Base-by-base conservation (phyloP, 1,139 yeast genomes). In the Magnusiomyces sp. region DNA sequence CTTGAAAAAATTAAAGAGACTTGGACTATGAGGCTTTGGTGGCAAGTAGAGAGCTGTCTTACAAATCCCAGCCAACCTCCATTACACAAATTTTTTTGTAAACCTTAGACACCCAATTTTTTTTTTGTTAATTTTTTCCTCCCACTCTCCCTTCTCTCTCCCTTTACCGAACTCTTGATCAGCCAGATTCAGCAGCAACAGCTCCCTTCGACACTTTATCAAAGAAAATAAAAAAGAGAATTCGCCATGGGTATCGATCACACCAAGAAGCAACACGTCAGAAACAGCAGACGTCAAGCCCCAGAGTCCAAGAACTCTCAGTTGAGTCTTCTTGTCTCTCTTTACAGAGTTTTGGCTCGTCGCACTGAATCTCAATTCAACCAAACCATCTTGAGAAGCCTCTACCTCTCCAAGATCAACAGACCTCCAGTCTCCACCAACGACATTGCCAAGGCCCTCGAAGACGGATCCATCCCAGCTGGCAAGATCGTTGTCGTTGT, bases 261-360 rank as follows among this genome's bases (percentile, higher is more conserved):
- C 81, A 80, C 86, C 76, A 74, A 82, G 74, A 90, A 89, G 77
- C 97, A 89, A 78, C 98, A 92, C 84, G 80, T 79, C 73, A 87
- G 90, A 79, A 78, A 83, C 66, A 84, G 95, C 75, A 95, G 88
- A 87, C 90, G 99, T 80, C 78, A 84, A 71, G 97, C 97, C 75
- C 99, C 98, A 78, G 89, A 89, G 82, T 90, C 97, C 64, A 96
- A 92, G 79, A 94, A 92, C 74, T 96, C 90, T 77, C 92, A 94
- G 95, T 81, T 92, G 79, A 85, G 84, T 77, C 77, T 92, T 73
- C 84, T 92, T 77, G 98, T 92, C 74, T 90, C 90, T 83, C 81
- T 92, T 69, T 92, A 90, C 87, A 77, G 97, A 71, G 94, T 88
- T 95, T 82, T 92, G 77, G 97, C 97, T 79, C 97, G 98, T 86